Evolutionary conservation across 2,329 filamentous ascomycete species (phyloP), one percentile per base, ranked within the genome.

Genomic region (Passalora sequoiae): DNA sequence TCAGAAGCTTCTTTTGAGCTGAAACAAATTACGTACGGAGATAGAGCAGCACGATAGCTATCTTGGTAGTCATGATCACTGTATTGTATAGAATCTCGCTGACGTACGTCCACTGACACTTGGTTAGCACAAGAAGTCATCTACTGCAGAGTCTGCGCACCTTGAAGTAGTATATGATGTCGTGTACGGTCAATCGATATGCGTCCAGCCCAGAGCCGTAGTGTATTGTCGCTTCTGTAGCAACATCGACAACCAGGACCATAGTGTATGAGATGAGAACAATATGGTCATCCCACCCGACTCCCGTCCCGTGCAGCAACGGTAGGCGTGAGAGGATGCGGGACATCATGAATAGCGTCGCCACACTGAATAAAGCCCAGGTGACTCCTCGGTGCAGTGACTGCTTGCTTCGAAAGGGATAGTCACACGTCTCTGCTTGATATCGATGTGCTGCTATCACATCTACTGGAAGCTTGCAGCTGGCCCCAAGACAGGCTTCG

Each of bases 271-370:
- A 40, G 24, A 44, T 39, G 21, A 49, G 24, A 2, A 51, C 44
- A 3, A 54, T 41, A 40, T 45, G 45, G 22, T 54, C 51, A 33
- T 54, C 51, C 48, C 46, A 54, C 19, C 43, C 41, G 36, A 40
- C 45, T 20, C 51, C 51, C 22, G 43, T 54, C 7, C 51, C 51
- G 21, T 47, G 41, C 12, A 54, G 32, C 4, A 32, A 28, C 15
- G 38, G 43, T 36, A 42, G 44, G 37, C 51, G 42, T 12, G 51
- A 49, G 6, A 54, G 22, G 6, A 51, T 33, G 19, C 51, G 33
- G 13, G 49, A 45, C 3, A 39, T 32, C 8, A 51, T 38, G 35
- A 54, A 54, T 4, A 51, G 37, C 6, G 45, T 37, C 5, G 41
- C 46, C 12, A 51, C 22, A 3, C 28, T 41, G 17, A 54, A 44